Evolutionary conservation across 371 early-diverging fungal genomes (phyloP).

Genomic region (Actinomucor elegans): DNA sequence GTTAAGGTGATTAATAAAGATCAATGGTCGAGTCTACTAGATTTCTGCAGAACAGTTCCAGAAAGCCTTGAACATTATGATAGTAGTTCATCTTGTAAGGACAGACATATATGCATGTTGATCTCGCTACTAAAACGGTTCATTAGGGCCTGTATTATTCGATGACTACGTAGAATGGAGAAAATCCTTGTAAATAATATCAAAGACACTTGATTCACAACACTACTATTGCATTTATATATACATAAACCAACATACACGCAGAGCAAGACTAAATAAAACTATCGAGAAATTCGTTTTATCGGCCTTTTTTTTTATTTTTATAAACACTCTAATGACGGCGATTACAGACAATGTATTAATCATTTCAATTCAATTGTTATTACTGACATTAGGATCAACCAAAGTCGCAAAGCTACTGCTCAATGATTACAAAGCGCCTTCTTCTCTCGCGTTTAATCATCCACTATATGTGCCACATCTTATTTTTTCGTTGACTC

Average conservation of each 20-base stretch:
- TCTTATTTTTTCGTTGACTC: constrained; percentile 74
- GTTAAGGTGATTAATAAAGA: constrained; percentile 49
- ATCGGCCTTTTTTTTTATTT: background rate
- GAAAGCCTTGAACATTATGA: constrained; percentile 34
- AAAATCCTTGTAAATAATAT: constrained; percentile 14
- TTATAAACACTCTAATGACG: background rate
- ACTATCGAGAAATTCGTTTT: too few species aligned
- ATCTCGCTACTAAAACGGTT: too few species aligned
- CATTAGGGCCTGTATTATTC: constrained; percentile 43
- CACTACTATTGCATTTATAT: too few species aligned
- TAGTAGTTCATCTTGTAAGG: constrained; percentile 41
- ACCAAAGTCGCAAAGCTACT: constrained; percentile 4
- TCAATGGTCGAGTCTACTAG: constrained; percentile 45
- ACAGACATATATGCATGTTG: too few species aligned
- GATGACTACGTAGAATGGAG: constrained; percentile 47
- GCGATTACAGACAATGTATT: constrained; percentile 2
- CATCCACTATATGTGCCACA: constrained; percentile 32
- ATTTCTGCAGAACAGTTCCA: constrained; percentile 36
- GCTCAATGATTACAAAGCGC: constrained; percentile 14
- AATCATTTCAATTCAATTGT: constrained; percentile 9
- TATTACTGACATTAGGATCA: constrained; percentile 12
- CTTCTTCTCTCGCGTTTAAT: background rate
- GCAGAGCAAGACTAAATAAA: too few species aligned
- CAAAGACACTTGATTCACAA: too few species aligned
- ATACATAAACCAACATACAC: too few species aligned